Percentiles rank a stretch among this genome's conserved stretches.
Conservation (phyloP, 257 asterid genomes). For the Solanum clarkiae region DNA sequence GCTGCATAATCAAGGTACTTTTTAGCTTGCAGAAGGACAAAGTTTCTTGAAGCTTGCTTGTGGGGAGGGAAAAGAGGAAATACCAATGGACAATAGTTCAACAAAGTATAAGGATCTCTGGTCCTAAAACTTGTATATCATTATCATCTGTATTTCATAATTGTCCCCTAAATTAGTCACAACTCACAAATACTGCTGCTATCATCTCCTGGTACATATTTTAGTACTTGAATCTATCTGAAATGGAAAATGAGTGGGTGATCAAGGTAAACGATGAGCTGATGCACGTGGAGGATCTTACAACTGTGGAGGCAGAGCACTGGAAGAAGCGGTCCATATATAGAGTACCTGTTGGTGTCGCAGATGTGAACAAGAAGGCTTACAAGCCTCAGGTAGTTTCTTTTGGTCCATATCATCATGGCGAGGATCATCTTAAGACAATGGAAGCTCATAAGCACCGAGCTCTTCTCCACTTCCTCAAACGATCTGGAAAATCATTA, state of each 20-base stretch:
- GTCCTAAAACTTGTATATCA: neutral
- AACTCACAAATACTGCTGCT: neutral
- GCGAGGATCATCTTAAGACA: neutral
- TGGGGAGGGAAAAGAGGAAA: neutral
- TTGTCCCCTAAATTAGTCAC: neutral
- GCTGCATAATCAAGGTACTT: neutral
- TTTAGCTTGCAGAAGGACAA: neutral
- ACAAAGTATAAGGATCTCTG: neutral
- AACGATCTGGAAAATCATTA: conserved; percentile 12
- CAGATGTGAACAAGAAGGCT: conserved; percentile 9
- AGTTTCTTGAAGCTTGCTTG: neutral
- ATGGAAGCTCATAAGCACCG: conserved; percentile 50
- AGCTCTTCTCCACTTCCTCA: conserved; percentile 28
- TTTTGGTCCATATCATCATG: conserved; percentile 41
- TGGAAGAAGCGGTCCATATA: conserved; percentile 41
- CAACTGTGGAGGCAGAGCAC: conserved; percentile 2
- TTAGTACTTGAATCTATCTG: neutral
- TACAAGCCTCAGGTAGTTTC: conserved; percentile 37
- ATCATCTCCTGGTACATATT: neutral
- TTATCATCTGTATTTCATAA: neutral
- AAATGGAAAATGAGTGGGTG: conserved; percentile 14
- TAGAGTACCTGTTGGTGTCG: conserved; percentile 14
- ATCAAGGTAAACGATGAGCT: conserved; percentile 11
- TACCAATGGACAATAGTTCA: neutral
- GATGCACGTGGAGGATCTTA: neutral